Evolutionary conservation across 306 rosid genomes (phyloP).

Genomic region (Canavalia ensiformis): DNA sequence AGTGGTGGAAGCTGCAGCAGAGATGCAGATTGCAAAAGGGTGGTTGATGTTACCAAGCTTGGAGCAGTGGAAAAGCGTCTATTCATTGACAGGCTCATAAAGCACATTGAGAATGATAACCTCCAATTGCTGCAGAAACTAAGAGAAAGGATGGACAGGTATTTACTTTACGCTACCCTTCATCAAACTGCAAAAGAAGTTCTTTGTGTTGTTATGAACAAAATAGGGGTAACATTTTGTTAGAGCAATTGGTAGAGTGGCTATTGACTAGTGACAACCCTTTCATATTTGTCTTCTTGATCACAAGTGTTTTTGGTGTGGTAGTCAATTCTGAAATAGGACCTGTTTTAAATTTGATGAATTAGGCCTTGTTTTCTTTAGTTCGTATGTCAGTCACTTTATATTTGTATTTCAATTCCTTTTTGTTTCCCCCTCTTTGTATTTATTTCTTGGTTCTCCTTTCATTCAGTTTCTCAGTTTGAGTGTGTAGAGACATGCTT

Average conservation of each 20-base stretch:
- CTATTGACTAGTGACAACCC: slow-evolving; percentile 1
- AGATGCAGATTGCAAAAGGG: slow-evolving; percentile 56
- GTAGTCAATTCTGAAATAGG: slow-evolving; percentile 24
- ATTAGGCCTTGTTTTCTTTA: slow-evolving; percentile 28
- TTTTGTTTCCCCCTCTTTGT: neutral
- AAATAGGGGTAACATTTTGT: slow-evolving; percentile 16
- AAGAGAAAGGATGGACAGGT: slow-evolving; percentile 68
- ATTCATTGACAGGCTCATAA: slow-evolving; percentile 62
- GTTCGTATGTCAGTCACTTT: neutral
- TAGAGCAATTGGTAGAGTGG: slow-evolving; percentile 10
- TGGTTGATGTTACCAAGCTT: slow-evolving; percentile 68
- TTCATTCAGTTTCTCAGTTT: slow-evolving; percentile 16
- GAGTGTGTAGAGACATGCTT: neutral
- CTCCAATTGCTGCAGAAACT: slow-evolving; percentile 59
- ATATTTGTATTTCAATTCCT: slow-evolving; percentile 16
- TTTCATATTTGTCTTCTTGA: slow-evolving; percentile 17
- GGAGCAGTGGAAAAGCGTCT: slow-evolving; percentile 65
- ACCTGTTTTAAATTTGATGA: slow-evolving; percentile 39
- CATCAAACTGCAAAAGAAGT: slow-evolving; percentile 35
- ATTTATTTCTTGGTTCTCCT: slow-evolving; percentile 5
- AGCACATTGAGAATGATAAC: slow-evolving; percentile 72
- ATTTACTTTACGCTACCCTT: slow-evolving; percentile 26
- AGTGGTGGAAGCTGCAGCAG: slow-evolving; percentile 36
- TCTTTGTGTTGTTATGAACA: neutral
- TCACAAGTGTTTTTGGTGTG: neutral